These are phyloP conservation scores for Pestalotiopsis fici DNA, from an alignment of 2,329 filamentous ascomycete species.

Conservation along the genomic window DNA sequence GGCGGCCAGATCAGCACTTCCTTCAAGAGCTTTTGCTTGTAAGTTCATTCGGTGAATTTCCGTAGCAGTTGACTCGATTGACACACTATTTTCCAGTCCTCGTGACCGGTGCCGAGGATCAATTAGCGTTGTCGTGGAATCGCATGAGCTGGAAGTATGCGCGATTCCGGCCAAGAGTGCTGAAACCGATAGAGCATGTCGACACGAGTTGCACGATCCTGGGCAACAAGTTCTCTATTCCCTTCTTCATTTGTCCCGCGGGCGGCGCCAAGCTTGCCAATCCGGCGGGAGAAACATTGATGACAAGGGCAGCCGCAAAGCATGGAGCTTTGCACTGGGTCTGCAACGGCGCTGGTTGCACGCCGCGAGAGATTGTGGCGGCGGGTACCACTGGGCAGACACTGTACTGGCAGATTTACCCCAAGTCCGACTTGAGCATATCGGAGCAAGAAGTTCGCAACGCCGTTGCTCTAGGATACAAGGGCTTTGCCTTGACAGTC, in stretches of 20 bases:
- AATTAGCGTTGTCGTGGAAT: neutral
- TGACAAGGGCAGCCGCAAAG: neutral
- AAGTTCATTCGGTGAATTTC: neutral
- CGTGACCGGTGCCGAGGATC: neutral
- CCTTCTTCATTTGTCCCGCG: slow-evolving; percentile 1
- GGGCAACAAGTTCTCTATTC: neutral
- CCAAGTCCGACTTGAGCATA: neutral
- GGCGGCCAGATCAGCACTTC: neutral
- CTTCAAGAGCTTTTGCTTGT: neutral
- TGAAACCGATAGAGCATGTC: neutral
- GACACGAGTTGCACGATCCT: slow-evolving; percentile 1
- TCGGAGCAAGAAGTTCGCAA: neutral
- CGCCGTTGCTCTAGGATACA: neutral
- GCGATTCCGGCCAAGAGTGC: neutral
- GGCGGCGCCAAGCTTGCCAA: neutral
- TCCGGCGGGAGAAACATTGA: neutral
- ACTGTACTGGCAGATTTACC: slow-evolving; percentile 3
- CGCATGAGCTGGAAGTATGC: neutral
- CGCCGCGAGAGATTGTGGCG: neutral
- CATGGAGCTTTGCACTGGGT: neutral
- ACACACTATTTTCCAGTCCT: neutral
- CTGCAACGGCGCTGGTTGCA: neutral
- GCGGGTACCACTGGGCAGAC: neutral
- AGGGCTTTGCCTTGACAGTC: neutral
- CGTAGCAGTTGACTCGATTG: neutral